A percentile compares a stretch with the other conserved stretches of the same genome.
Conservation (phyloP, 2,329 filamentous ascomycete species). For the Pseudogymnoascus sp. region DNA sequence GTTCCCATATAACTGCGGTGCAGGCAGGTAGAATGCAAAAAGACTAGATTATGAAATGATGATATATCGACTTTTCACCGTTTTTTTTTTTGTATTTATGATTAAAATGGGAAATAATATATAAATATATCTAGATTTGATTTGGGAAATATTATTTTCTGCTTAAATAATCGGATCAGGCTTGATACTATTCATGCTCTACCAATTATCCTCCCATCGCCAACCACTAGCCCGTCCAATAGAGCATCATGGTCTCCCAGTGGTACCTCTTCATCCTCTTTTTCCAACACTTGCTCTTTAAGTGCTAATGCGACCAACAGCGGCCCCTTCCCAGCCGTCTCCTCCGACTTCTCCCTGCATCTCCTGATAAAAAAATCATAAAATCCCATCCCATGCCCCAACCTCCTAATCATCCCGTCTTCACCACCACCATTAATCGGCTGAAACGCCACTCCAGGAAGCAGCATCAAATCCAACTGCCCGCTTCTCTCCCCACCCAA, state of each 20-base stretch:
- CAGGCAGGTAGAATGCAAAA: not conserved
- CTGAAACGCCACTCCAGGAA: constrained; percentile 83
- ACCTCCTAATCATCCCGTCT: constrained; percentile 57
- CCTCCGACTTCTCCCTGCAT: constrained; percentile 48
- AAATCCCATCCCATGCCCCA: constrained; percentile 94
- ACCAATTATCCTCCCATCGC: constrained; percentile 54
- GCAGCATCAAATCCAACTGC: constrained; percentile 73
- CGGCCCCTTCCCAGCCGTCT: constrained; percentile 53
- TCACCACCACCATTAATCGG: constrained; percentile 40
- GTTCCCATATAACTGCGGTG: constrained; percentile 13
- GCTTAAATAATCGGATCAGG: no score
- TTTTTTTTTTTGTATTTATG: no score
- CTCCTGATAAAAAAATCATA: constrained; percentile 88
- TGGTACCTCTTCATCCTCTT: constrained; percentile 57
- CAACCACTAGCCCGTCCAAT: constrained; percentile 70
- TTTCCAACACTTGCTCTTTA: constrained; percentile 69
- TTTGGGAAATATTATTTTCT: no score
- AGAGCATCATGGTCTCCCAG: constrained; percentile 70
- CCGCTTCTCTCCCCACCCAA: constrained; percentile 50
- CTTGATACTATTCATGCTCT: not conserved
- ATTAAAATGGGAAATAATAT: no score
- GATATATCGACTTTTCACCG: no score
- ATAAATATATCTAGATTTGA: no score
- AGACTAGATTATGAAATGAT: not conserved
- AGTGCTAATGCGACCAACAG: constrained; percentile 71